Evolutionary conservation across 1,284 basidiomycete genomes (phyloP), one percentile per base, ranked within the genome.

Genomic region (Boletus albobrunnescens): DNA sequence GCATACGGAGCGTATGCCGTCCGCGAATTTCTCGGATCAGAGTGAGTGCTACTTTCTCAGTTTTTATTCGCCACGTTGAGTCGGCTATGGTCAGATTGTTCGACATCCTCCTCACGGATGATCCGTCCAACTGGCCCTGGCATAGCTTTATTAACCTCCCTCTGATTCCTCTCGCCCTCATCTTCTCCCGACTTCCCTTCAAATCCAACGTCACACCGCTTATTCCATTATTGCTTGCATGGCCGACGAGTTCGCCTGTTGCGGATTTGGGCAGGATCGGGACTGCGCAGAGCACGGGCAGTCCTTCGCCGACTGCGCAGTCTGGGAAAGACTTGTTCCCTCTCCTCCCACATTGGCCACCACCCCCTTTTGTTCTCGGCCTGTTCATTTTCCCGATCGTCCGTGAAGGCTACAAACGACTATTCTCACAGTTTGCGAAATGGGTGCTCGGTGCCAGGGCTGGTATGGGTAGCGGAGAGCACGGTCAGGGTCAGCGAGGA

Each of bases 1-100:
- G 72, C 73, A 0, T 90, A 89, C 56, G 88, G 88, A 2, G 77
- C 80, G 0, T 86, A 80, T 64, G 85, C 85, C n/a, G 64, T 89
- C 20, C 70, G 73, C 33, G 72, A 81, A 50, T 84, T 87, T 51
- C 68, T 89, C 41, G 87, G 87, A 5, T 62, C 75, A 55, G 81
- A 87, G 81, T 87, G 63, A 48, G 76, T 64, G 10, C 20, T 42
- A 9, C 41, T 20, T 27, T 27, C 31, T 24, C 10, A 8, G 6
- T 41, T n/a, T 20, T 26, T 7, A 22, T 17, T 36, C 11, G 2
- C 37, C 14, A 24, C 28, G 13, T 28, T 56, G 20, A 56, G 5
- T 14, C 3, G 16, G 14, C 20, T 11, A 6, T n/a, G 16, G 12
- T 23, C 50, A 81, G 79, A 57, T 77, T 82, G 73, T 82, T 74